Base-by-base conservation (phyloP, 1,284 basidiomycete genomes). In the Sanghuangporus weigelae region DNA sequence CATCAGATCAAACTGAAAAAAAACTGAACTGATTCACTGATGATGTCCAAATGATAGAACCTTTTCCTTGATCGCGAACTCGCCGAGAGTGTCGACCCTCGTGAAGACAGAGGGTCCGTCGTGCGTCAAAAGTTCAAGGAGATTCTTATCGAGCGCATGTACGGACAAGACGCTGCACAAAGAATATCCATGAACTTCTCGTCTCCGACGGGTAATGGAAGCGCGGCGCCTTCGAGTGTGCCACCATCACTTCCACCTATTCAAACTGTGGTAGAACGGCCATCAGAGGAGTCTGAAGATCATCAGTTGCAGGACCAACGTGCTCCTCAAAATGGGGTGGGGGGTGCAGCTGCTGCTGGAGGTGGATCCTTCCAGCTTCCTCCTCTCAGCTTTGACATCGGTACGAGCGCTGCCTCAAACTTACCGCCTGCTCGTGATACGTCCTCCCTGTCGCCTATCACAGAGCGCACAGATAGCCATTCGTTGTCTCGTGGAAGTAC, bases 41-140 rank as follows among this genome's bases (percentile, higher is more conserved):
- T 23, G 19, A 50, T 51, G 46, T 39, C 26, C 21, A 23, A 31
- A 7, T 54, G 58, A 19, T 68, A 90, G 90, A 81, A 87, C 58
- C 85, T 98, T 21, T 98, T 98, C 81, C 81, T 98, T 63, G 92
- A 95, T 66, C 85, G 94, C 57, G 93, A 95, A 68, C 78, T 86
- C 12, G 92, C 92, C 14, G 89, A 96, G 73, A 77, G 76, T 42
- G 78, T 94, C 67, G 91, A 96, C 72, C 87, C 90, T 63, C 81
- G 91, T 56, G 88, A 92, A 63, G 90, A 92, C 68, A 83, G 83
- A 40, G 92, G 92, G 2, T 86, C 90, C 2, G 77, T 78, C 7
- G 82, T 93, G 66, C 83, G 93, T 8, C 77, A 81, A 7, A 79
- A 81, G 60, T 80, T 94, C 63, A 78, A 84, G 63, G 77, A 79